phyloP scores from a whole-genome alignment of 768 basidiomycete species.

The Termitomyces sp. region DNA sequence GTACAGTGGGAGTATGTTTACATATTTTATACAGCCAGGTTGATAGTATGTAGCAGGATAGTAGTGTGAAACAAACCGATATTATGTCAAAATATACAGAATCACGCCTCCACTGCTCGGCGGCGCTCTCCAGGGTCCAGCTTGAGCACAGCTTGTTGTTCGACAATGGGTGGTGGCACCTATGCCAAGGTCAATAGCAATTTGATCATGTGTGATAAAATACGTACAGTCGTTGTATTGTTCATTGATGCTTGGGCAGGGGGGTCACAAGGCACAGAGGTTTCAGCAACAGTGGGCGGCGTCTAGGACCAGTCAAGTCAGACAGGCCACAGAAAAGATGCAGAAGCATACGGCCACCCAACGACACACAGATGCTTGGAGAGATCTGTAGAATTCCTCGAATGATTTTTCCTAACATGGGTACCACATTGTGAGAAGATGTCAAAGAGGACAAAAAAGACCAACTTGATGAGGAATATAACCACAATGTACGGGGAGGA shows the following conservation, averaged over 20 bases:
- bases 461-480: constrained; percentile 1
- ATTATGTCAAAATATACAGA: neutral
- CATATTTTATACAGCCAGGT: neutral
- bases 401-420: neutral
- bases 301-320: neutral
- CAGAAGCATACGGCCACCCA: neutral
- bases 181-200: neutral
- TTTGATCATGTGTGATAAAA: neutral
- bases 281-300: too few relatives aligned
- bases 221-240: neutral
- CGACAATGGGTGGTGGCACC: neutral
- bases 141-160: neutral
- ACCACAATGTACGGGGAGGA: neutral
- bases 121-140: neutral
- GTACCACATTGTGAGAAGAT: neutral
- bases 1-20: neutral
- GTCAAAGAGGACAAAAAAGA: neutral
- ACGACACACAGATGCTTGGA: neutral
- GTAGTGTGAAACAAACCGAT: neutral
- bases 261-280: neutral
- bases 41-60: neutral
- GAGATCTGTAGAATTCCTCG: neutral
- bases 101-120: neutral
- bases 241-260: neutral
- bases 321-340: neutral